phyloP scores from a whole-genome alignment of 2,329 filamentous ascomycete species.

The Penicillium sp. region DNA sequence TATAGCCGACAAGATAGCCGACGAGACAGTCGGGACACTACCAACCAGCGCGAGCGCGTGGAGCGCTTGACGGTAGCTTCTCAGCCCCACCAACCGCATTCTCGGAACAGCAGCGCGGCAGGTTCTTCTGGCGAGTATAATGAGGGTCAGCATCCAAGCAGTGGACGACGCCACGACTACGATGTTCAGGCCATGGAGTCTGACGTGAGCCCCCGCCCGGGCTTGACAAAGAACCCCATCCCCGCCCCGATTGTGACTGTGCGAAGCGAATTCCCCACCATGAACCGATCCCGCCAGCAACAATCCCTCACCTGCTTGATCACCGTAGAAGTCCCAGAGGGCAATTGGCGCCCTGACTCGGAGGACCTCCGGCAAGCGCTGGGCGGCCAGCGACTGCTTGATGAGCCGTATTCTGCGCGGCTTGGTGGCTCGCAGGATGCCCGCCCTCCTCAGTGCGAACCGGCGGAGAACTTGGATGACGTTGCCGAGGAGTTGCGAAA shows the following conservation, averaged over 20 bases:
- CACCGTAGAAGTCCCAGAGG: slow-evolving; percentile 88
- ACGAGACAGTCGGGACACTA: slow-evolving; percentile 41
- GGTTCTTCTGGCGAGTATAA: slow-evolving; percentile 75
- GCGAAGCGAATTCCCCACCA: slow-evolving; percentile 91
- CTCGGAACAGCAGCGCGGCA: slow-evolving; percentile 69
- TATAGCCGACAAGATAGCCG: slow-evolving; percentile 37
- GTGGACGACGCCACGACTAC: slow-evolving; percentile 77
- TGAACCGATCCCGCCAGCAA: slow-evolving; percentile 86
- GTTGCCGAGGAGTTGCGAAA: slow-evolving; percentile 78
- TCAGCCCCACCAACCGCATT: slow-evolving; percentile 50
- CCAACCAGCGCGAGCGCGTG: slow-evolving; percentile 41
- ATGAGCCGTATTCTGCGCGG: slow-evolving; percentile 51
- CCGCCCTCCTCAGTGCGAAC: slow-evolving; percentile 66
- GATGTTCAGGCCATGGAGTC: slow-evolving; percentile 96
- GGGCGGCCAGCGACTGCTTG: slow-evolving; percentile 45
- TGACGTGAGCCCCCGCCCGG: slow-evolving; percentile 63
- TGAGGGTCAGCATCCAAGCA: slow-evolving; percentile 64
- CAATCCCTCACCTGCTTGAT: slow-evolving; percentile 91
- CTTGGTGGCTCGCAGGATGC: slow-evolving; percentile 44
- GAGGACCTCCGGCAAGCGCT: slow-evolving; percentile 63
- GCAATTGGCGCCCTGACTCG: slow-evolving; percentile 79
- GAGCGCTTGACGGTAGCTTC: slow-evolving; percentile 42
- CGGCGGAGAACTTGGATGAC: slow-evolving; percentile 70
- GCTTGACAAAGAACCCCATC: slow-evolving; percentile 73
- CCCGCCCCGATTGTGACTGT: slow-evolving; percentile 88